Percentiles rank a stretch among this genome's conserved stretches.
Evolutionary conservation across 2,329 filamentous ascomycete genomes (phyloP).

Genomic region (Neofusicoccum sp.): DNA sequence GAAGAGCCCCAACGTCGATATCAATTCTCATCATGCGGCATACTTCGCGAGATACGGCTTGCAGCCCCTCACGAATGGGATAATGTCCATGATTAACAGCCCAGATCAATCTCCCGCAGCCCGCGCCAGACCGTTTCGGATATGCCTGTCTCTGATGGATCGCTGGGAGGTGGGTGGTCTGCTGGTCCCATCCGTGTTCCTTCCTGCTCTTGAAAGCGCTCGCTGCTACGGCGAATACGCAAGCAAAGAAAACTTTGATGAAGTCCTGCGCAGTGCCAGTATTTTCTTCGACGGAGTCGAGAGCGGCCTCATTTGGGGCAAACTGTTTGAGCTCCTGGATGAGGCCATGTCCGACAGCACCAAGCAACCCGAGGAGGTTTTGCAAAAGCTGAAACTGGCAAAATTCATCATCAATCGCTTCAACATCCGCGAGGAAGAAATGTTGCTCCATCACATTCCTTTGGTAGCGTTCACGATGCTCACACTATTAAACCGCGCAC

Average conservation of each 20-base stretch:
- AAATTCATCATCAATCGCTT: constrained; percentile 83
- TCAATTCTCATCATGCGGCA: constrained; percentile 48
- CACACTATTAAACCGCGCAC: constrained; percentile 40
- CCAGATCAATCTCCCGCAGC: constrained; percentile 55
- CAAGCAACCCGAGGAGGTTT: constrained; percentile 44
- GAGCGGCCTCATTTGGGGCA: constrained; percentile 86
- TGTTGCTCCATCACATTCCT: constrained; percentile 83
- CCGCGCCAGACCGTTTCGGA: constrained; percentile 79
- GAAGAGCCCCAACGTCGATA: constrained; percentile 37
- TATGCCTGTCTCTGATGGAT: constrained; percentile 95
- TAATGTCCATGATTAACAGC: constrained; percentile 69
- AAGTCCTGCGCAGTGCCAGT: constrained; percentile 88
- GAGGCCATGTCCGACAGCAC: constrained; percentile 51
- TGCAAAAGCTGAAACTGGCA: constrained; percentile 68
- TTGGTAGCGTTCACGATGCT: constrained; percentile 67
- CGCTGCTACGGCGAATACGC: constrained; percentile 68
- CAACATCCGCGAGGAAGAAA: constrained; percentile 93
- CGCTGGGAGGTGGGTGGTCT: constrained; percentile 94
- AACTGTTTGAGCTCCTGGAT: constrained; percentile 67
- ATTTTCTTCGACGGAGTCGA: constrained; percentile 98
- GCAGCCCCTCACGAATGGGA: constrained; percentile 67
- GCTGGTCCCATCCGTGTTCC: constrained; percentile 83
- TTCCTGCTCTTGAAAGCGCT: constrained; percentile 80
- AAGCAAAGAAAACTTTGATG: constrained; percentile 69
- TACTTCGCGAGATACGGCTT: constrained; percentile 85